These are phyloP conservation scores for Holtermanniella nyarrowii DNA, from an alignment of 768 basidiomycete genomes.

Conservation along the genomic window DNA sequence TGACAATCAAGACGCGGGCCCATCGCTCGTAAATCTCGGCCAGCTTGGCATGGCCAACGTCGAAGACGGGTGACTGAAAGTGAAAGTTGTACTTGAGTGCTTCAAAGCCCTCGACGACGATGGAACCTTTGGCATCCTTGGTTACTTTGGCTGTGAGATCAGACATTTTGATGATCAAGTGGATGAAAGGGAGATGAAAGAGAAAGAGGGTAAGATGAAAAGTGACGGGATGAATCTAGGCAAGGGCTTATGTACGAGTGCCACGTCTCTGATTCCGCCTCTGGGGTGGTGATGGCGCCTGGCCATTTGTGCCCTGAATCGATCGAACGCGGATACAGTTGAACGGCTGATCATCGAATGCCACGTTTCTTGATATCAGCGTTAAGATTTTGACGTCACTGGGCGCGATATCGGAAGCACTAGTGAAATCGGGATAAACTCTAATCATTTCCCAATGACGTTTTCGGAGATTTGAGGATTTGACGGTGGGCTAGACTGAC, in stretches of 20 bases:
- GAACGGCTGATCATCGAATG: no score
- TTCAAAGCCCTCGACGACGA: constrained; percentile 35
- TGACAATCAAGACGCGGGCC: constrained; percentile 39
- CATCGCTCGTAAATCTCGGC: constrained; percentile 40
- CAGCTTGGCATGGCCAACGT: constrained; percentile 30
- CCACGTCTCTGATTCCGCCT: no score
- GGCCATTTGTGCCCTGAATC: no score
- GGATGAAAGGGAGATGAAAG: not conserved
- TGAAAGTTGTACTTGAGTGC: constrained; percentile 40
- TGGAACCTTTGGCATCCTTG: constrained; percentile 24
- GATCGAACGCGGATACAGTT: no score
- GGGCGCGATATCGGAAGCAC: no score
- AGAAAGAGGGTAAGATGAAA: constrained; percentile 1
- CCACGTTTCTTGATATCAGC: no score
- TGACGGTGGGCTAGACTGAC: no score
- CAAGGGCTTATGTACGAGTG: no score
- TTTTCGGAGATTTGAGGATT: no score
- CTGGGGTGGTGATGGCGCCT: not conserved
- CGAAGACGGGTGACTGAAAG: constrained; percentile 38
- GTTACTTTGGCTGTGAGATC: constrained; percentile 37
- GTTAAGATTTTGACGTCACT: no score
- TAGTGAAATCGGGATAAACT: no score
- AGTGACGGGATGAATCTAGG: not conserved
- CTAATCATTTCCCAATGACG: no score
- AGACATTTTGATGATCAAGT: constrained; percentile 25